phyloP scores from a whole-genome alignment of 768 basidiomycete species.

The Pleurotus eryngii region DNA sequence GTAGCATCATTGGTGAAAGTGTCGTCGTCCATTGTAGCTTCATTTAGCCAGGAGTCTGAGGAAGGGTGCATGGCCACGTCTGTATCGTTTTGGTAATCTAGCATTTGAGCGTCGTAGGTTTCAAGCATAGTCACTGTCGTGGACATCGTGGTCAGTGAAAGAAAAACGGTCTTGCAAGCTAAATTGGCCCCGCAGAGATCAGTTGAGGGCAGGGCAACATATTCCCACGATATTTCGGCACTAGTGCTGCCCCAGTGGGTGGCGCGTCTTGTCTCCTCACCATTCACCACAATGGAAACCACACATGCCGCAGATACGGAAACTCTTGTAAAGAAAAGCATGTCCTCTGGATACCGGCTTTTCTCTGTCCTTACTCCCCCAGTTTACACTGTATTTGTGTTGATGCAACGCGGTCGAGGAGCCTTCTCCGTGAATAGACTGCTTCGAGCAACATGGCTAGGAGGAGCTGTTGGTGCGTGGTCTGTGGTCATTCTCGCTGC shows the following conservation, averaged over 20 bases:
- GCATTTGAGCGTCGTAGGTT: slow-evolving; percentile 61
- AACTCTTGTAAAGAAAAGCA: slow-evolving; percentile 60
- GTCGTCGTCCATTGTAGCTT: slow-evolving; percentile 63
- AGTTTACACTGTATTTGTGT: slow-evolving; percentile 49
- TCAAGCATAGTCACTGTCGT: slow-evolving; percentile 40
- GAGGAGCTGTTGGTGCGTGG: slow-evolving; percentile 54
- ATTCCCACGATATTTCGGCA: background rate
- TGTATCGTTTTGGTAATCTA: slow-evolving; percentile 52
- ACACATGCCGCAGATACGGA: slow-evolving; percentile 56
- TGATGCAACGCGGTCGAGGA: slow-evolving; percentile 52
- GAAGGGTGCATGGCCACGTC: slow-evolving; percentile 60
- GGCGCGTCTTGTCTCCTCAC: no score
- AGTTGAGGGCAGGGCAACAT: slow-evolving; percentile 6
- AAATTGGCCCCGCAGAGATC: background rate
- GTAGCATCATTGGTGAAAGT: slow-evolving; percentile 28
- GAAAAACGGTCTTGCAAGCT: background rate
- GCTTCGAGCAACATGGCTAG: slow-evolving; percentile 72
- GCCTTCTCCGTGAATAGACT: slow-evolving; percentile 58
- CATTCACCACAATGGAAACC: background rate
- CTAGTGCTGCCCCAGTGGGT: background rate
- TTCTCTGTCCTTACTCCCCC: slow-evolving; percentile 64
- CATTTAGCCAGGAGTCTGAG: slow-evolving; percentile 50
- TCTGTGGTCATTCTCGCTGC: background rate
- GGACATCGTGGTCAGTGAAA: slow-evolving; percentile 26
- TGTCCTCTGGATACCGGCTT: slow-evolving; percentile 66